Percentiles rank a stretch among this genome's conserved stretches.
Evolutionary conservation across 306 rosid genomes (phyloP).

Genomic region (Quercus ilex): DNA sequence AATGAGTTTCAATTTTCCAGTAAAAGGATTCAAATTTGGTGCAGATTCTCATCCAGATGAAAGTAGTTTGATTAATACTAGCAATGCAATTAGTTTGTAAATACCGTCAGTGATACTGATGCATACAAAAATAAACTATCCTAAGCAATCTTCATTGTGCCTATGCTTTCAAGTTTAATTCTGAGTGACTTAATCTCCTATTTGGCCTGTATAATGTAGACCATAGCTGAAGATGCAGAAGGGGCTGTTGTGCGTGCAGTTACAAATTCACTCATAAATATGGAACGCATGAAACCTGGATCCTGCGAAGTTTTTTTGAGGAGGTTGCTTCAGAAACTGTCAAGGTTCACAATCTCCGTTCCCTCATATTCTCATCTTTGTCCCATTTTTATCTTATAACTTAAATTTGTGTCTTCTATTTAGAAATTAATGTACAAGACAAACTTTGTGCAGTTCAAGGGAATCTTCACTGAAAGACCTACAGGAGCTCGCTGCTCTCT

Average conservation of each 20-base stretch:
- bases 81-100: neutral
- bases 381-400: neutral
- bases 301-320: slow-evolving; percentile 69
- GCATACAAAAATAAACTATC: neutral
- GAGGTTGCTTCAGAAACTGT: slow-evolving; percentile 73
- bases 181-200: neutral
- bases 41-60: neutral
- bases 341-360: slow-evolving; percentile 49
- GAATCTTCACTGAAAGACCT: slow-evolving; percentile 79
- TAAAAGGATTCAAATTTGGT: neutral
- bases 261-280: slow-evolving; percentile 57
- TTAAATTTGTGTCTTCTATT: neutral
- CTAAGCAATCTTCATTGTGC: neutral
- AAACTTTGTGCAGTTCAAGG: slow-evolving; percentile 55
- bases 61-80: neutral
- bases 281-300: slow-evolving; percentile 77
- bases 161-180: neutral
- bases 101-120: neutral
- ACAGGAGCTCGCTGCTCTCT: slow-evolving; percentile 60
- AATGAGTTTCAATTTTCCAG: neutral
- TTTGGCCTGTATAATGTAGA: slow-evolving; percentile 36
- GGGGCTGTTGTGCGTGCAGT: slow-evolving; percentile 50
- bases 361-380: neutral
- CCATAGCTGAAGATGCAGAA: slow-evolving; percentile 69
- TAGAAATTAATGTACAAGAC: slow-evolving; percentile 3